Evolutionary conservation across 495 filamentous ascomycete species (phyloP).

Genomic region (Rhypophila decipiens): DNA sequence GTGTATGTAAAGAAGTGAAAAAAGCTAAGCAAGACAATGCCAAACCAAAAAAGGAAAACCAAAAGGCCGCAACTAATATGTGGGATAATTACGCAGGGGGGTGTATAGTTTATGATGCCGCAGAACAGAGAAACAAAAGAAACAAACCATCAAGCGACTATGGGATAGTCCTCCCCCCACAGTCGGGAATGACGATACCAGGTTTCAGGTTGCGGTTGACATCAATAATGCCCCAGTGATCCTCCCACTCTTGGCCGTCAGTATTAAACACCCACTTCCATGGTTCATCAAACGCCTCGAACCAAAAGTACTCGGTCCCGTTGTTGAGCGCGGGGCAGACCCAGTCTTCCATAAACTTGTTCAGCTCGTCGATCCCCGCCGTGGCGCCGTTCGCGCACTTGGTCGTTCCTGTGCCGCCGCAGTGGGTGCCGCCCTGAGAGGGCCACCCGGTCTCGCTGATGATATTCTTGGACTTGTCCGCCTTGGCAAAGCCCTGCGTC

Average conservation of each 20-base stretch:
- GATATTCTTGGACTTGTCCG: conserved; percentile 56
- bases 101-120: too few relatives aligned
- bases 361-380: conserved; percentile 78
- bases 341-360: conserved; percentile 78
- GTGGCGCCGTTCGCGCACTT: conserved; percentile 59
- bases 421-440: conserved; percentile 72
- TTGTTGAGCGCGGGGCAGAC: conserved; percentile 74
- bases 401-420: conserved; percentile 46
- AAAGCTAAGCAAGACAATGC: too few relatives aligned
- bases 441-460: conserved; percentile 95
- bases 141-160: neutral
- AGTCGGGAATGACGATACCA: conserved; percentile 83
- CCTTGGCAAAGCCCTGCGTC: conserved; percentile 48
- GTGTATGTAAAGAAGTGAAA: too few relatives aligned
- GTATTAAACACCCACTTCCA: conserved; percentile 80
- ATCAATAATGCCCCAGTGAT: conserved; percentile 94
- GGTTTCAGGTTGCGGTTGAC: conserved; percentile 76
- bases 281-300: conserved; percentile 90
- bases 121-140: too few relatives aligned
- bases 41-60: too few relatives aligned
- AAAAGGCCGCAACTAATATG: too few relatives aligned
- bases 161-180: conserved; percentile 63
- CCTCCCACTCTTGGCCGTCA: conserved; percentile 75
- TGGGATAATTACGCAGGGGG: too few relatives aligned
- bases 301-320: conserved; percentile 93